Conservation (phyloP, 805 yeast genomes). For the Cyberlindnera subsufficiens region DNA sequence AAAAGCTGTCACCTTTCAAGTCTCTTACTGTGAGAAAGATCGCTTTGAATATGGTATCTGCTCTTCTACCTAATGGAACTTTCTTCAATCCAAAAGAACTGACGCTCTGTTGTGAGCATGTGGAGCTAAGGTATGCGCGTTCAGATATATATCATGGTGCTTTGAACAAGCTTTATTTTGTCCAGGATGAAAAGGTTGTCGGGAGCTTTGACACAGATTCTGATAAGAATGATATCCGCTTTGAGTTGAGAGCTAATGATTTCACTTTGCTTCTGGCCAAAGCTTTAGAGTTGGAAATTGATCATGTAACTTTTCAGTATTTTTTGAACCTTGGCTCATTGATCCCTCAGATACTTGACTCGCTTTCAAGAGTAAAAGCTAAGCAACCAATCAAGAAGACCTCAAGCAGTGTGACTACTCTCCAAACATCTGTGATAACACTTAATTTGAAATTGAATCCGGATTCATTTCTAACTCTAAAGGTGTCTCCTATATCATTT, state of each 20-base stretch:
- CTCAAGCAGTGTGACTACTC: constrained; percentile 2
- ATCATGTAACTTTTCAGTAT: constrained; percentile 17
- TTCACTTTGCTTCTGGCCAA: constrained; percentile 41
- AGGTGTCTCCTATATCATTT: constrained; percentile 40
- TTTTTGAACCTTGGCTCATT: constrained; percentile 26
- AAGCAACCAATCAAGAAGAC: constrained; percentile 1
- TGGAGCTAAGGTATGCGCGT: constrained; percentile 39
- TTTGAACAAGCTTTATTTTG: constrained; percentile 27
- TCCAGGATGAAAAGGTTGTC: constrained; percentile 18
- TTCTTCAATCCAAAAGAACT: constrained; percentile 33
- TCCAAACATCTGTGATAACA: constrained; percentile 19
- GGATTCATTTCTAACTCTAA: constrained; percentile 16
- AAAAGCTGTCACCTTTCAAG: constrained; percentile 25
- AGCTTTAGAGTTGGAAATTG: constrained; percentile 23
- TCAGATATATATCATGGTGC: constrained; percentile 42
- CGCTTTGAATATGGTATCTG: constrained; percentile 40
- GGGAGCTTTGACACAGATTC: constrained; percentile 25
- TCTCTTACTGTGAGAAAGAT: constrained; percentile 33
- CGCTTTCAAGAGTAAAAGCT: constrained; percentile 13
- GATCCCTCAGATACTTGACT: constrained; percentile 22
- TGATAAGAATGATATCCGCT: constrained; percentile 43
- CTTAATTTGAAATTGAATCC: constrained; percentile 7
- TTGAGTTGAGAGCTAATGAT: constrained; percentile 37
- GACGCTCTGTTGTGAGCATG: constrained; percentile 23
- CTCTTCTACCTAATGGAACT: constrained; percentile 33